A percentile compares a stretch with the other conserved stretches of the same genome.
phyloP scores from a whole-genome alignment of 805 yeast species.

The Candida xyloterini region DNA sequence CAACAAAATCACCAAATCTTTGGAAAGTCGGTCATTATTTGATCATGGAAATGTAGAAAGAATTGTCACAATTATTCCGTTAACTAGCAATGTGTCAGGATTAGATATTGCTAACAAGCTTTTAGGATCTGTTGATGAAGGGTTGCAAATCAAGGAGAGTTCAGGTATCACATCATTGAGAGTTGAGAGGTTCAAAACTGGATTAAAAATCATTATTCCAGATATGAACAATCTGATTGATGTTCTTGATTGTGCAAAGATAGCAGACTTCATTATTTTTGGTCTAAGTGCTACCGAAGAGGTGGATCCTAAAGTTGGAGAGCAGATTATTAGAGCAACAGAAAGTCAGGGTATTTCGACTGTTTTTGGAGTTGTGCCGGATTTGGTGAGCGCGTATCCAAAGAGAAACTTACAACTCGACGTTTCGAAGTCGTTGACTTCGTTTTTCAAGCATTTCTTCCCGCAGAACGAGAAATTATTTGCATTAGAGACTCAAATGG shows the following conservation, averaged over 20 bases:
- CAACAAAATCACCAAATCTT: slow-evolving; percentile 61
- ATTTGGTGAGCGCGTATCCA: slow-evolving; percentile 62
- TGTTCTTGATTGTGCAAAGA: slow-evolving; percentile 80
- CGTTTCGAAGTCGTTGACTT: slow-evolving; percentile 57
- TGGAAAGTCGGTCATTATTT: slow-evolving; percentile 63
- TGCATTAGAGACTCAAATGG: slow-evolving; percentile 64
- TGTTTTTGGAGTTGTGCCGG: slow-evolving; percentile 74
- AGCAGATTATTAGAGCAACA: slow-evolving; percentile 82
- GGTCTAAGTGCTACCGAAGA: slow-evolving; percentile 87
- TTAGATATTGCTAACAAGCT: slow-evolving; percentile 52
- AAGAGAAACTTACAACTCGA: slow-evolving; percentile 76
- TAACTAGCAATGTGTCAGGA: slow-evolving; percentile 67
- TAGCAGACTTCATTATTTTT: slow-evolving; percentile 85
- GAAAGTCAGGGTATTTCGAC: slow-evolving; percentile 91
- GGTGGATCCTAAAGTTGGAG: slow-evolving; percentile 77
- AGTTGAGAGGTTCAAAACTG: slow-evolving; percentile 69
- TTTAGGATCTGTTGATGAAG: slow-evolving; percentile 38
- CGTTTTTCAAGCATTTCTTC: slow-evolving; percentile 71
- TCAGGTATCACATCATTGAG: slow-evolving; percentile 53
- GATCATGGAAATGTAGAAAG: slow-evolving; percentile 70
- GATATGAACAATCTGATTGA: slow-evolving; percentile 62
- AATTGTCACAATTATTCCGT: slow-evolving; percentile 74
- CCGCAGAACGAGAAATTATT: slow-evolving; percentile 77
- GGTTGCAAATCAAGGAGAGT: slow-evolving; percentile 31
- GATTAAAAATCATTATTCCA: slow-evolving; percentile 70